Conservation (phyloP, 2,329 filamentous ascomycete genomes). For the Albifimbria verrucaria region DNA sequence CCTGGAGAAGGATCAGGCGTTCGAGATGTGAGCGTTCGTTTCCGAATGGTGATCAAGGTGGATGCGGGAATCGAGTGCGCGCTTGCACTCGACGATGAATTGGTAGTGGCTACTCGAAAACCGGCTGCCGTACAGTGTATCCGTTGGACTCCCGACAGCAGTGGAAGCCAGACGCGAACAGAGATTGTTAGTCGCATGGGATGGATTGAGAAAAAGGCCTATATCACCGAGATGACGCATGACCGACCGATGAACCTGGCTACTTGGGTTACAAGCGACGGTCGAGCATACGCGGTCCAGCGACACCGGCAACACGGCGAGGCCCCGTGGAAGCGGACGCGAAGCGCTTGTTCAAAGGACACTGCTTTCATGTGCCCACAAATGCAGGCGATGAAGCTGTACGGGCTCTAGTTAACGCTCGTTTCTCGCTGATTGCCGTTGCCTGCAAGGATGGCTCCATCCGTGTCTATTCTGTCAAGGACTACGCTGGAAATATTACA, state of each 20-base stretch:
- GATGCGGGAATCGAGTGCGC: conserved; percentile 90
- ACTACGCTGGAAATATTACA: conserved; percentile 91
- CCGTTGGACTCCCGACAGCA: conserved; percentile 82
- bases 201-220: conserved; percentile 76
- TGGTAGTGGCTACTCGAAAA: conserved; percentile 86
- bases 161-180: conserved; percentile 81
- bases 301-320: conserved; percentile 47
- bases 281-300: conserved; percentile 87
- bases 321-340: conserved; percentile 42
- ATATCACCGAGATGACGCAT: conserved; percentile 81
- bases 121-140: conserved; percentile 97
- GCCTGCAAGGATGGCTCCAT: conserved; percentile 78
- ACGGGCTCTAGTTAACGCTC: conserved; percentile 82
- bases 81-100: conserved; percentile 85
- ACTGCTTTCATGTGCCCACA: conserved; percentile 81
- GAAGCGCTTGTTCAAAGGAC: conserved; percentile 77
- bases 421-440: conserved; percentile 89
- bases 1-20: conserved; percentile 81
- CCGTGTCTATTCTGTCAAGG: conserved; percentile 85
- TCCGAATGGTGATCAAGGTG: conserved; percentile 96
- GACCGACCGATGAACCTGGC: conserved; percentile 95
- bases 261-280: conserved; percentile 88
- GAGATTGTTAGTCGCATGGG: conserved; percentile 84
- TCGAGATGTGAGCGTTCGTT: conserved; percentile 83
- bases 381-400: conserved; percentile 58